A percentile compares a stretch with the other conserved stretches of the same genome.
These are phyloP conservation scores for Caloboletus firmus DNA, from an alignment of 1,284 basidiomycete genomes.

Conservation along the genomic window DNA sequence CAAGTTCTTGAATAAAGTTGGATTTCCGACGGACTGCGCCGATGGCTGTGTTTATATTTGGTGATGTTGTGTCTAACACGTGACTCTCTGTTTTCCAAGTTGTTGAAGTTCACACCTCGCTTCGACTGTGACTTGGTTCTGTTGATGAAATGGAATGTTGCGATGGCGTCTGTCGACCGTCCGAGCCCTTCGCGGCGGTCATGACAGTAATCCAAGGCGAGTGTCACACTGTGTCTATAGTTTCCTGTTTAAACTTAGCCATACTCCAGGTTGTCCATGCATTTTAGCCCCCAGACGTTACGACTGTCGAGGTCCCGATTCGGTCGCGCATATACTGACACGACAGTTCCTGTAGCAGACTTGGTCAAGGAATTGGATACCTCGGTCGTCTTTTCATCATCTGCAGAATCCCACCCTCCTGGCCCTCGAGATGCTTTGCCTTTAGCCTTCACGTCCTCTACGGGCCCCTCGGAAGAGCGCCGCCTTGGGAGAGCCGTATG, in stretches of 20 bases:
- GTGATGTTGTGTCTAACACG: slow-evolving; percentile 2
- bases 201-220: slow-evolving; percentile 20
- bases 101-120: background rate
- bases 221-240: background rate
- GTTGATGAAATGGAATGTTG: slow-evolving; percentile 54
- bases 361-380: background rate
- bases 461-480: background rate
- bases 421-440: background rate
- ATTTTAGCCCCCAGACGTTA: background rate
- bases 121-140: background rate
- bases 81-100: slow-evolving; percentile 4
- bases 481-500: background rate
- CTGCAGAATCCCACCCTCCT: background rate
- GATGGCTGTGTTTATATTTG: background rate
- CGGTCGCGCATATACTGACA: background rate
- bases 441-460: background rate
- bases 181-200: slow-evolving; percentile 38
- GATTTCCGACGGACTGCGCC: slow-evolving; percentile 22
- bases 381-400: background rate
- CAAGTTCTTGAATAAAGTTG: slow-evolving; percentile 34
- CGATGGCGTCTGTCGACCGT: slow-evolving; percentile 47
- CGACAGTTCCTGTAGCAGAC: slow-evolving; percentile 1
- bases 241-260: background rate
- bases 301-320: slow-evolving; percentile 6
- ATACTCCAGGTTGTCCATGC: slow-evolving; percentile 5